A percentile compares a stretch with the other conserved stretches of the same genome.
Conservation (phyloP, 176 grass and related monocot species). For the Avena sativa region DNA sequence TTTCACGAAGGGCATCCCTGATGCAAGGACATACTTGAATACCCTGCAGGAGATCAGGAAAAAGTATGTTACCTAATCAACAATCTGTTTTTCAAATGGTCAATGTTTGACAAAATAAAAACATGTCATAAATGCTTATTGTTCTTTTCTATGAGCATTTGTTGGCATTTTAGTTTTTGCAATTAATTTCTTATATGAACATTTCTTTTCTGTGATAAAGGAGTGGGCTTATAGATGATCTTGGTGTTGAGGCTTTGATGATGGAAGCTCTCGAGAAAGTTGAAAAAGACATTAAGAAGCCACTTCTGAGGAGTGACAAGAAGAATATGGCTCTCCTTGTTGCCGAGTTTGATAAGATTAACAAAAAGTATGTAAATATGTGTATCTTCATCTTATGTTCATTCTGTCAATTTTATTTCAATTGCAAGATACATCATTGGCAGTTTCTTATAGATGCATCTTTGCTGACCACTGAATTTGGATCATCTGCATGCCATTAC, state of each 20-base stretch:
- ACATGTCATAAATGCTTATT: not conserved
- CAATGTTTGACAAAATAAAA: not conserved
- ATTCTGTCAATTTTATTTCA: not conserved
- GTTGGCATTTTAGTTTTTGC: not conserved
- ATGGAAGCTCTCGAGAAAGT: constrained; percentile 91
- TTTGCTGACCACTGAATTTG: not conserved
- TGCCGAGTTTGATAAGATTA: constrained; percentile 85
- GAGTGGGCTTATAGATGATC: constrained; percentile 69
- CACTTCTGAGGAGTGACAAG: constrained; percentile 84
- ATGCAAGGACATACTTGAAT: constrained; percentile 85
- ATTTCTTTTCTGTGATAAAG: constrained; percentile 49
- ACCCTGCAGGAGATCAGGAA: constrained; percentile 83
- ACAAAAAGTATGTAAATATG: constrained; percentile 71
- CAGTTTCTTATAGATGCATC: not conserved
- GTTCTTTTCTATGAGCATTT: not conserved
- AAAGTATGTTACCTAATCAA: constrained; percentile 59
- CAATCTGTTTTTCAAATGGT: not conserved
- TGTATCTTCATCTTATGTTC: constrained; percentile 19
- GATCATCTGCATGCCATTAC: constrained; percentile 3
- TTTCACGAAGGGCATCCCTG: constrained; percentile 80
- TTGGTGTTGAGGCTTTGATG: constrained; percentile 81
- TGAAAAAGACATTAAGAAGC: constrained; percentile 91
- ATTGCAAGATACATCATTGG: not conserved
- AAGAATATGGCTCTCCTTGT: constrained; percentile 79
- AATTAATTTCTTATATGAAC: not conserved